These are phyloP conservation scores for Gossypium davidsonii DNA, from an alignment of 441 rosid species.

Conservation along the genomic window DNA sequence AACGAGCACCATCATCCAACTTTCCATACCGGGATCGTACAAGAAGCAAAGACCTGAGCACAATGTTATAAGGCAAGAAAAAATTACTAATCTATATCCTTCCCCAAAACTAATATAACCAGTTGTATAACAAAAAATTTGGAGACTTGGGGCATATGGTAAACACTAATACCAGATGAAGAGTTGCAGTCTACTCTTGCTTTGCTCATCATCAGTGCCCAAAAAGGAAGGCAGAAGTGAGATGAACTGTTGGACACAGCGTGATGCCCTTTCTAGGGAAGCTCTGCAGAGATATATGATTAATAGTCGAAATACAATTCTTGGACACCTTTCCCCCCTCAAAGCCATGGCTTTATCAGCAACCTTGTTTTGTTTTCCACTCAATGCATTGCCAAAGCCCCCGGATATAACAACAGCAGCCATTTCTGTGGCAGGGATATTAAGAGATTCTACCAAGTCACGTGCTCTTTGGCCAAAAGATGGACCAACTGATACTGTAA, in stretches of 20 bases:
- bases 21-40: constrained; percentile 75
- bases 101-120: background rate
- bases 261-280: constrained; percentile 84
- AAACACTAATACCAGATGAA: constrained; percentile 58
- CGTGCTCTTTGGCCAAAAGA: constrained; percentile 98
- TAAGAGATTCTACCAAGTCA: constrained; percentile 91
- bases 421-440: constrained; percentile 99
- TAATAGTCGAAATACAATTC: constrained; percentile 82
- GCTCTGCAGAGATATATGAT: constrained; percentile 79
- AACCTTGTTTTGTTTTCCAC: constrained; percentile 74
- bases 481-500: constrained; percentile 55
- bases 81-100: background rate
- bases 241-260: constrained; percentile 81
- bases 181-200: constrained; percentile 88
- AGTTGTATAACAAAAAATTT: constrained; percentile 6
- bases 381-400: constrained; percentile 89
- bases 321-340: constrained; percentile 93
- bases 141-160: background rate
- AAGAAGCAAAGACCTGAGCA: constrained; percentile 73
- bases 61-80: constrained; percentile 12
- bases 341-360: constrained; percentile 94
- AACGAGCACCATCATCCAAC: constrained; percentile 91
- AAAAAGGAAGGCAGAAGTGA: constrained; percentile 80
- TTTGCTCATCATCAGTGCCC: constrained; percentile 84
- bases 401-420: constrained; percentile 96